Base-by-base conservation (phyloP, 257 asterid species). In the Primulina tabacum region DNA sequence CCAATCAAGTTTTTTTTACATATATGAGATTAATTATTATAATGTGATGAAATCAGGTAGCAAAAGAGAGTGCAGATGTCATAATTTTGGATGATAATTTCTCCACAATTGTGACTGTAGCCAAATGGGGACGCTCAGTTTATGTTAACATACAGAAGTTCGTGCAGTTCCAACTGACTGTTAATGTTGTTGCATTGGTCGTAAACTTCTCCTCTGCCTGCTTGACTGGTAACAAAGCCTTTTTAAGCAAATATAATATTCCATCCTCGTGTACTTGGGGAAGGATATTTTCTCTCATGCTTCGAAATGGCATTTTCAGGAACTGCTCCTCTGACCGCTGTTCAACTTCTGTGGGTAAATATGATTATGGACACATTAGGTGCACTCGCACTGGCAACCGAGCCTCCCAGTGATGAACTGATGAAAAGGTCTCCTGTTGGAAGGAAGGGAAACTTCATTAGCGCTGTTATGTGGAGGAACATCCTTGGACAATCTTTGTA, bases 301-400 rank as follows among this genome's bases (percentile, higher is more conserved):
- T 62, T 28, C 7, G 20, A 56, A 57, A 73, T 55, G 63, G 55
- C 37, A 35, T 18, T 64, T 57, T 40, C 87, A 91, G 97, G 97
- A 33, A 78, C 72, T 34, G 84, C 85, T 57, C 84, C 85, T 62
- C 89, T 93, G 7, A 93, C 99, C 28, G 99, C 99, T 33, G 99
- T 93, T 69, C 99, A 93, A 68, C 97, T 93, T 26, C 77, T 93
- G 80, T 93, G 99, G 99, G 99, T 93, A 30, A 93, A 93, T 71
- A 93, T 93, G 99, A 93, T 93, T 58, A 93, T 93, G 99, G 99
- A 93, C 83, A 93, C 97, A 3, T 78, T 93, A 9, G 99, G 99
- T 7, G 99, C 99, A 26, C 96, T 92, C 43, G 98, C 97, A 9
- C 82, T 92, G 7, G 98, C 98, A 66, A 92, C 98, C 0, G 99